Percentiles rank a stretch among this genome's conserved stretches.
Evolutionary conservation across 768 basidiomycete genomes (phyloP).

Genomic region (Aureoboletus auriporus): DNA sequence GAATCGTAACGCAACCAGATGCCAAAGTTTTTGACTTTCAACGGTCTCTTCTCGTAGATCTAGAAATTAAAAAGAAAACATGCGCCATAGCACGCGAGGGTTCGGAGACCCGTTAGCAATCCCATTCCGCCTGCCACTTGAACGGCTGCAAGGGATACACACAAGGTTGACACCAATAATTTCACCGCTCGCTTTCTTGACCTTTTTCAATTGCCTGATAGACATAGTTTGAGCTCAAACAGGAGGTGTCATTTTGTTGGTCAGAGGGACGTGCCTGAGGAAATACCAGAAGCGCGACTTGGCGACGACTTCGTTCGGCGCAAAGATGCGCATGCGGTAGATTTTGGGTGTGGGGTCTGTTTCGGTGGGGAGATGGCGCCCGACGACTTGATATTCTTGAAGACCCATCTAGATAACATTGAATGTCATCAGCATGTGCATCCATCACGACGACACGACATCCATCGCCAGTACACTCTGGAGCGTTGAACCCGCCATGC

Average conservation of each 20-base stretch:
- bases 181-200: slow-evolving; percentile 99
- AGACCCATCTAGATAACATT: slow-evolving; percentile 59
- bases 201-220: slow-evolving; percentile 92
- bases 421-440: slow-evolving; percentile 13
- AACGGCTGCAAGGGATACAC: slow-evolving; percentile 72
- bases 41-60: slow-evolving; percentile 97
- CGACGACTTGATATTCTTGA: slow-evolving; percentile 94
- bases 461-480: slow-evolving; percentile 28
- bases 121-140: slow-evolving; percentile 86
- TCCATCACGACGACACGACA: slow-evolving; percentile 16
- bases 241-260: neutral
- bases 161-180: slow-evolving; percentile 98
- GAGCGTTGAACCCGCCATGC: neutral
- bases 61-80: slow-evolving; percentile 37
- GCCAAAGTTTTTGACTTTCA: slow-evolving; percentile 99
- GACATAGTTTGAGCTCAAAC: neutral
- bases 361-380: slow-evolving; percentile 95
- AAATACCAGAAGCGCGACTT: slow-evolving; percentile 99
- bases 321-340: slow-evolving; percentile 99
- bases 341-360: slow-evolving; percentile 93
- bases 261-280: slow-evolving; percentile 58
- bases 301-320: slow-evolving; percentile 97
- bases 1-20: slow-evolving; percentile 99
- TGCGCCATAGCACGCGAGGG: slow-evolving; percentile 2
- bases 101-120: slow-evolving; percentile 42